Percentiles rank a stretch among this genome's conserved stretches.
These are phyloP conservation scores for Astragalus membranaceus DNA, from an alignment of 306 rosid genomes.

Conservation along the genomic window DNA sequence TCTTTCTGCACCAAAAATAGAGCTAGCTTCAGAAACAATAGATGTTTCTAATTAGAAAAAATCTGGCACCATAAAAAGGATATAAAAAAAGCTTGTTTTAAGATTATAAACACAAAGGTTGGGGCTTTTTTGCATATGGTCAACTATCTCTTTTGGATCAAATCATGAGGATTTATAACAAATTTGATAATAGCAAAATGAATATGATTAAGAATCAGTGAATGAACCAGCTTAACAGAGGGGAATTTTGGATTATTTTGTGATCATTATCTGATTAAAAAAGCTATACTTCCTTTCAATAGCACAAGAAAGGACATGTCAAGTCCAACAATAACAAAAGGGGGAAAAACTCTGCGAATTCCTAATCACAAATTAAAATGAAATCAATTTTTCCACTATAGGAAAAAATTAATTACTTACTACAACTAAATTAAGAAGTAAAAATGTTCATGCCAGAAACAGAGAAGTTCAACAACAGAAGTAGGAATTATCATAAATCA, in stretches of 20 bases:
- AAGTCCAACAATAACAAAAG: neutral
- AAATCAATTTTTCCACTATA: neutral
- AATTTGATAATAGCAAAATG: neutral
- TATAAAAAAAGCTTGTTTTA: too few relatives aligned
- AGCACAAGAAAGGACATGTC: too few relatives aligned
- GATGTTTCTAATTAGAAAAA: neutral
- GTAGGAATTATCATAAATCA: neutral
- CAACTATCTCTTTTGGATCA: neutral
- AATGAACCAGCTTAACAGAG: neutral
- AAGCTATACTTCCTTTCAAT: neutral
- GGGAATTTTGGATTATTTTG: neutral
- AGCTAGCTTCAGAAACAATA: neutral
- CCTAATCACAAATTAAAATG: neutral
- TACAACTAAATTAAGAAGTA: neutral
- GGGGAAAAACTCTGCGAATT: neutral
- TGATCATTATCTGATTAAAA: neutral
- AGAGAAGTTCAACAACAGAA: neutral
- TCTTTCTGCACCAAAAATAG: slow-evolving; percentile 8
- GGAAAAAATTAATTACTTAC: neutral
- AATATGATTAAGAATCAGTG: neutral
- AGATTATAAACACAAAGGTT: too few relatives aligned
- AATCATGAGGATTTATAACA: neutral
- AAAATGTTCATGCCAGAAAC: neutral
- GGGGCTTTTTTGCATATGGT: neutral
- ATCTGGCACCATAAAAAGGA: neutral